Conservation (phyloP, 106 monocot genomes). For the Platanthera guangdongensis region DNA sequence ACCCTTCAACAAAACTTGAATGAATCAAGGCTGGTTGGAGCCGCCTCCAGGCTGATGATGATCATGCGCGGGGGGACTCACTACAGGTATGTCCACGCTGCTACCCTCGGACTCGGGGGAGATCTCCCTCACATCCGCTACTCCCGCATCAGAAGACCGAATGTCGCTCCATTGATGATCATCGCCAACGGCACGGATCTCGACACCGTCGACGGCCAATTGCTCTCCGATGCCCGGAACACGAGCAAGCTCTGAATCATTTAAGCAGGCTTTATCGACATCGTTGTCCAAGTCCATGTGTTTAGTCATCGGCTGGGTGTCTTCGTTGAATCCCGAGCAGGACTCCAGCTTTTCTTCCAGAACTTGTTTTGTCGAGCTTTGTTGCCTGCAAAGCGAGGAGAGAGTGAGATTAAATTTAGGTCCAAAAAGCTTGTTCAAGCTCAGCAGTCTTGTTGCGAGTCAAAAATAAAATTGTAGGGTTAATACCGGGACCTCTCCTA, state of each 20-base stretch:
- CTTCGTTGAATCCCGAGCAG: constrained; percentile 29
- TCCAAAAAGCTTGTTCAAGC: neutral
- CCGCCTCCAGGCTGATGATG: constrained; percentile 25
- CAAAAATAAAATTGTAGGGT: too few relatives aligned
- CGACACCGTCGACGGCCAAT: constrained; percentile 36
- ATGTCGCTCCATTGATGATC: constrained; percentile 50
- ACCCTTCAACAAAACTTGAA: neutral
- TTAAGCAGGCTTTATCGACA: constrained; percentile 89
- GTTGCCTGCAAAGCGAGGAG: constrained; percentile 35
- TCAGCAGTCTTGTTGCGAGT: neutral
- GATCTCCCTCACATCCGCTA: constrained; percentile 76
- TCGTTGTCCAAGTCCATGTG: constrained; percentile 65
- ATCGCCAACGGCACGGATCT: constrained; percentile 44
- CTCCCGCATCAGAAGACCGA: constrained; percentile 35
- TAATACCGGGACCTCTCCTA: too few relatives aligned
- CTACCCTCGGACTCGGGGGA: constrained; percentile 51
- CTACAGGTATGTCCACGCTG: constrained; percentile 72
- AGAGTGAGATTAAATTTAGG: neutral
- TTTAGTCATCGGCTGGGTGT: constrained; percentile 48
- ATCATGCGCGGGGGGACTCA: constrained; percentile 19
- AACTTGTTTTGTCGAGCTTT: constrained; percentile 73
- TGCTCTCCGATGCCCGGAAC: constrained; percentile 32
- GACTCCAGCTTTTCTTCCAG: constrained; percentile 56
- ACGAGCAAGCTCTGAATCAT: constrained; percentile 30
- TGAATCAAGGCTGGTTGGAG: constrained; percentile 11